phyloP scores from a whole-genome alignment of 1,284 basidiomycete species.

The Leccinum pseudoinsigne region DNA sequence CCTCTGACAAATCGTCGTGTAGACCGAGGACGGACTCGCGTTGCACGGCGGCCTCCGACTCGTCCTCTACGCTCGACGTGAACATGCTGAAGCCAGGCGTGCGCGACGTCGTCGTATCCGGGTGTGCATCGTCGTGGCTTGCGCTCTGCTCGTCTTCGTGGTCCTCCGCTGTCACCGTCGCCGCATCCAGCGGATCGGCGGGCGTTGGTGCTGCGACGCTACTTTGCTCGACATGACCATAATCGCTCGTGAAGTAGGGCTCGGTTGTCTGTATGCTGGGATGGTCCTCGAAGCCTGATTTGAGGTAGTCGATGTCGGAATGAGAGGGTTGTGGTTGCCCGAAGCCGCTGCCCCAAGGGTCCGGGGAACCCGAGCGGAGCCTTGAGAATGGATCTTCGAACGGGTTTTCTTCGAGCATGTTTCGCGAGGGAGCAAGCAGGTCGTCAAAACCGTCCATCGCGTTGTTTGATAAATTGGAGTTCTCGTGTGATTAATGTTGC shows the following conservation, averaged over 20 bases:
- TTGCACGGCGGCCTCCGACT: conserved; percentile 10
- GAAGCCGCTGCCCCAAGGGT: conserved; percentile 65
- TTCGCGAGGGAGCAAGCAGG: conserved; percentile 62
- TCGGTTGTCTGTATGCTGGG: conserved; percentile 28
- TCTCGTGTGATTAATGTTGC: not conserved
- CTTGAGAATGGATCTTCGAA: conserved; percentile 75
- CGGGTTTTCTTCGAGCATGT: conserved; percentile 68
- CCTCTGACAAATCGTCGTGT: conserved; percentile 5
- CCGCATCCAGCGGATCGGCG: conserved; percentile 47
- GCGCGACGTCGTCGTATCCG: conserved; percentile 19
- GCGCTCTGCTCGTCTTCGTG: conserved; percentile 39
- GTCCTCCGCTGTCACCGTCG: conserved; percentile 35
- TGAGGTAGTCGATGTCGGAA: conserved; percentile 31
- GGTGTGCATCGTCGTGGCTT: conserved; percentile 22
- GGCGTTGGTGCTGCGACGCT: conserved; percentile 15
- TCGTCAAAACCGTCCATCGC: conserved; percentile 77
- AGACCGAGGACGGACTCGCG: conserved; percentile 13
- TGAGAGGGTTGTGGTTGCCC: conserved; percentile 28
- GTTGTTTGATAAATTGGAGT: conserved; percentile 1
- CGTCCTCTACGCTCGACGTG: conserved; percentile 20
- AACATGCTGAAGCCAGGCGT: conserved; percentile 31
- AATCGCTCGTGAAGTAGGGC: conserved; percentile 19
- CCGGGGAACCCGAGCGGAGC: conserved; percentile 62
- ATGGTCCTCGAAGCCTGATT: conserved; percentile 37
- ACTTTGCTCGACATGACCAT: conserved; percentile 16